Percentiles rank a stretch among this genome's conserved stretches.
Conservation (phyloP, 257 asterid genomes). For the Penstemon eatonii region DNA sequence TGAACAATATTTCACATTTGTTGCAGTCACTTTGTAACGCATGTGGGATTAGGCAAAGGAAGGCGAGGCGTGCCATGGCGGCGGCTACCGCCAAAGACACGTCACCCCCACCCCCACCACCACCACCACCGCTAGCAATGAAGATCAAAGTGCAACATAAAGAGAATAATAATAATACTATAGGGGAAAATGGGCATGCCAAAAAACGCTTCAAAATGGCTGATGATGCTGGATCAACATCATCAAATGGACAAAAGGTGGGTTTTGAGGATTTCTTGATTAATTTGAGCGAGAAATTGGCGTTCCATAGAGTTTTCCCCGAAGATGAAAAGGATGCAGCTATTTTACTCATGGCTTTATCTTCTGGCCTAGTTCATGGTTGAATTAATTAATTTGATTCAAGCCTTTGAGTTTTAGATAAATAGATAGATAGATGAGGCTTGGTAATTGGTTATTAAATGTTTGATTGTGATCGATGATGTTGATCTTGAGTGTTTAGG, state of each 20-base stretch:
- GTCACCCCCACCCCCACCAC: no score
- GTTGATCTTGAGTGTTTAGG: no score
- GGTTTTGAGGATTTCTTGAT: slow-evolving; percentile 72
- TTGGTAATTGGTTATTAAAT: no score
- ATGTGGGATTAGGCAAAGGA: slow-evolving; percentile 90
- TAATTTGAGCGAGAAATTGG: slow-evolving; percentile 62
- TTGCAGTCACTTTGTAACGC: slow-evolving; percentile 90
- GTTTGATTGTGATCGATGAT: no score
- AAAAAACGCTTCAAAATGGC: slow-evolving; percentile 59
- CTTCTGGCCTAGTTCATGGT: slow-evolving; percentile 75
- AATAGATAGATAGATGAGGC: no score
- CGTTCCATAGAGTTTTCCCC: slow-evolving; percentile 74
- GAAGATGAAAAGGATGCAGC: slow-evolving; percentile 98
- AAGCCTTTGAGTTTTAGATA: no score
- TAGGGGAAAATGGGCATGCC: slow-evolving; percentile 35
- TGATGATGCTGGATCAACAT: background rate
- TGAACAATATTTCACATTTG: no score
- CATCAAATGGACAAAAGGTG: no score
- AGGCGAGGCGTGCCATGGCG: slow-evolving; percentile 69
- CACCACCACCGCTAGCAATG: slow-evolving; percentile 17
- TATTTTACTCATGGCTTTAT: slow-evolving; percentile 84
- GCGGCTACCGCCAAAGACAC: slow-evolving; percentile 18
- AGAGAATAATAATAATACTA: slow-evolving; percentile 23
- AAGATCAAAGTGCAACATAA: slow-evolving; percentile 28
- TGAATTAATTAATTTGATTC: slow-evolving; percentile 28